Conservation (phyloP, 805 yeast species). For the Kuraishia borneana region DNA sequence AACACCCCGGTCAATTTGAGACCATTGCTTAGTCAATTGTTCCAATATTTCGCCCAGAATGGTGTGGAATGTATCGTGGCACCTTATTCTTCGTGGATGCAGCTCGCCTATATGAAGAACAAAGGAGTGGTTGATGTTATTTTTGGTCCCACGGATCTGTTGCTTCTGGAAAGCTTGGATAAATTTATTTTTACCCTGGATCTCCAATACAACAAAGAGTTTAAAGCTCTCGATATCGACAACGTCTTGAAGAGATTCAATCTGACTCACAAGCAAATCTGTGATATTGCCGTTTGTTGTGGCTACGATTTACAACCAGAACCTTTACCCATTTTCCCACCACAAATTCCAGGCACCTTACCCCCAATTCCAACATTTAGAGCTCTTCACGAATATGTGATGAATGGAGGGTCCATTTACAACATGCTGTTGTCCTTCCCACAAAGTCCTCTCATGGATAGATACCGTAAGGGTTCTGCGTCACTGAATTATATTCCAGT, state of each 20-base stretch:
- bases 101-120: conserved; percentile 59
- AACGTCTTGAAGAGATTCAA: conserved; percentile 50
- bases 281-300: conserved; percentile 65
- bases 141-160: conserved; percentile 75
- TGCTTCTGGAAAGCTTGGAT: conserved; percentile 51
- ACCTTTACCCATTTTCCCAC: conserved; percentile 42
- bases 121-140: conserved; percentile 55
- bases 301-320: conserved; percentile 70
- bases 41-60: conserved; percentile 42
- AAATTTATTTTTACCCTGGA: conserved; percentile 68
- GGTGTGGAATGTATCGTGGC: conserved; percentile 62
- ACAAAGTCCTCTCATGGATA: conserved; percentile 31
- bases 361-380: conserved; percentile 14
- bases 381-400: conserved; percentile 19
- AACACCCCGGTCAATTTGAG: conserved; percentile 37
- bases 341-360: conserved; percentile 10
- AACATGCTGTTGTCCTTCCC: conserved; percentile 35
- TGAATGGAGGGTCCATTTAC: conserved; percentile 32
- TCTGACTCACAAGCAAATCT: conserved; percentile 53
- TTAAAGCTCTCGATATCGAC: conserved; percentile 51
- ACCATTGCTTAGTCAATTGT: conserved; percentile 42
- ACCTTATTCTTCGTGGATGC: conserved; percentile 75
- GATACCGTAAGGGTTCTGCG: conserved; percentile 58
- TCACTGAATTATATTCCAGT: conserved; percentile 68
- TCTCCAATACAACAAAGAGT: conserved; percentile 41